These are phyloP conservation scores for Xylaria bambusicola DNA, from an alignment of 495 filamentous ascomycete species.

Conservation along the genomic window DNA sequence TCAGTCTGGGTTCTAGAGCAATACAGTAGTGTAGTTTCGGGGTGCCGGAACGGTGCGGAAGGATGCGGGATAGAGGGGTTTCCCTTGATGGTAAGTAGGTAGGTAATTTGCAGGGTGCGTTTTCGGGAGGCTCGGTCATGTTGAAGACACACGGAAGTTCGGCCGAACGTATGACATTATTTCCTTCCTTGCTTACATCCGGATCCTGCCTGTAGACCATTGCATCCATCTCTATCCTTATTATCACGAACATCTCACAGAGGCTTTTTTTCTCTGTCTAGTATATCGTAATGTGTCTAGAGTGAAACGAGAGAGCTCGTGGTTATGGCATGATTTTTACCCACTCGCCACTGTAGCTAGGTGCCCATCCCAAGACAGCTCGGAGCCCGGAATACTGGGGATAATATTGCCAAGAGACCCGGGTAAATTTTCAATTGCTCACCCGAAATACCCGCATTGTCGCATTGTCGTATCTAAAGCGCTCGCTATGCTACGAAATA, in stretches of 20 bases:
- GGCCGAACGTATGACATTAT: background rate
- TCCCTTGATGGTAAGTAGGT: background rate
- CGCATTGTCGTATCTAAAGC: too few relatives aligned
- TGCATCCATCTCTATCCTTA: too few relatives aligned
- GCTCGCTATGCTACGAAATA: too few relatives aligned
- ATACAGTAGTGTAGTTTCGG: constrained; percentile 8
- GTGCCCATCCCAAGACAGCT: background rate
- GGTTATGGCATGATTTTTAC: background rate
- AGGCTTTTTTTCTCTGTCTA: too few relatives aligned
- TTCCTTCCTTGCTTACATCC: background rate
- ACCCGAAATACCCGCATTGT: background rate
- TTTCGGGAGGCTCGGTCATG: constrained; percentile 9
- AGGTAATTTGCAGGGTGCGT: background rate
- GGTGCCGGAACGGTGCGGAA: constrained; percentile 16
- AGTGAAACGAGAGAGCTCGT: too few relatives aligned
- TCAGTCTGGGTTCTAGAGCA: constrained; percentile 12
- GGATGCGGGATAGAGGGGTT: constrained; percentile 9
- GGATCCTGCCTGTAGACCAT: too few relatives aligned
- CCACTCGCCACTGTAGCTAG: background rate
- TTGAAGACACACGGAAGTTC: background rate
- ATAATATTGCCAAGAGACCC: constrained; percentile 1
- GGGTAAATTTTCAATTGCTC: background rate
- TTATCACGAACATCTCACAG: too few relatives aligned
- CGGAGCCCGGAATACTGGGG: background rate
- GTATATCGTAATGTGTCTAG: too few relatives aligned